These are phyloP conservation scores for Scheffersomyces stipitis DNA, from an alignment of 805 yeast genomes.

Conservation along the genomic window DNA sequence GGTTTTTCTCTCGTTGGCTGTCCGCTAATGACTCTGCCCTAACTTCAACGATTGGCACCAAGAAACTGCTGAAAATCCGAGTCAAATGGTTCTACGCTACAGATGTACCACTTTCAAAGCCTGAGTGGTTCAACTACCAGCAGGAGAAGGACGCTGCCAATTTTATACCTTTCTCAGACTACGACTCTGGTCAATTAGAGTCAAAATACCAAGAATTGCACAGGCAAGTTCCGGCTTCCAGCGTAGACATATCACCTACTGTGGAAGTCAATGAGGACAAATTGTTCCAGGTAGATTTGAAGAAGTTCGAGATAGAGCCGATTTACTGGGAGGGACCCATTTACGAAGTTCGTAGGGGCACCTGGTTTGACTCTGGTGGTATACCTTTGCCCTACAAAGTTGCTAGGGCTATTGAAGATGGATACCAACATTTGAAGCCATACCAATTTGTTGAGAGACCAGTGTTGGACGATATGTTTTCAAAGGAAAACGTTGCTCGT, in stretches of 20 bases:
- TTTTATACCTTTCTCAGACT: conserved; percentile 64
- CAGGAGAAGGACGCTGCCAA: conserved; percentile 52
- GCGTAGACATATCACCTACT: neutral
- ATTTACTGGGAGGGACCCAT: conserved; percentile 87
- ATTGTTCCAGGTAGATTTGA: conserved; percentile 69
- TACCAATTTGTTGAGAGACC: conserved; percentile 3
- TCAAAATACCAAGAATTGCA: conserved; percentile 32
- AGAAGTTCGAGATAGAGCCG: conserved; percentile 56
- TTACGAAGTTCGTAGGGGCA: conserved; percentile 79
- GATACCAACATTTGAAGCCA: conserved; percentile 37
- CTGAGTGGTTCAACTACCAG: conserved; percentile 54
- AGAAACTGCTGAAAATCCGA: neutral
- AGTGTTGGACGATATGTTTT: conserved; percentile 2
- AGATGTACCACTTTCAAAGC: conserved; percentile 71
- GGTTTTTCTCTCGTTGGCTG: too few relatives aligned
- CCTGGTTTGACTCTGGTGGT: conserved; percentile 71
- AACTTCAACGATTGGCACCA: too few relatives aligned
- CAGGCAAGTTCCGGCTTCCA: conserved; percentile 1
- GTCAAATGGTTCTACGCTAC: conserved; percentile 81
- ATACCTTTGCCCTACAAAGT: conserved; percentile 52
- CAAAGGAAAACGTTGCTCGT: conserved; percentile 15
- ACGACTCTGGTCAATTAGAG: conserved; percentile 67
- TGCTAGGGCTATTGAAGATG: conserved; percentile 59
- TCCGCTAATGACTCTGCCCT: too few relatives aligned
- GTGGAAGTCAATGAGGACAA: conserved; percentile 80